Percentiles rank a stretch among this genome's conserved stretches.
Conservation (phyloP, 495 filamentous ascomycete species). For the Aspergillus leporis region DNA sequence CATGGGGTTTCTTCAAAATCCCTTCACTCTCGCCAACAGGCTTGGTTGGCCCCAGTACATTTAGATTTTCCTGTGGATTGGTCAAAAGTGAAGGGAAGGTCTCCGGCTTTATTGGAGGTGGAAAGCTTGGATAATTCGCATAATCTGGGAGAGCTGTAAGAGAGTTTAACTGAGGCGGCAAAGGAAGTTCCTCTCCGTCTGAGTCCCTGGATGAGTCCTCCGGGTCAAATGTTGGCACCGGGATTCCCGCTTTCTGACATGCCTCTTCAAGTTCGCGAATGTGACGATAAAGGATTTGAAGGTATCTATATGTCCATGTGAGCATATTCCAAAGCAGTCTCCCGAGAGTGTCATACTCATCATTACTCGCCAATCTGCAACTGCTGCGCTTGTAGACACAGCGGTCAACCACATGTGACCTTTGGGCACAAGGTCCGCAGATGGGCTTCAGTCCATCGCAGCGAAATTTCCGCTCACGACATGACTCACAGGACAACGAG, state of each 20-base stretch:
- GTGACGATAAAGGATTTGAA: conserved; percentile 36
- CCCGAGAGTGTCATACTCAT: conserved; percentile 22
- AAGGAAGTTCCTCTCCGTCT: conserved; percentile 8
- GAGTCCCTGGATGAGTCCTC: conserved; percentile 4
- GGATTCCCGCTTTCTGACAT: conserved; percentile 32
- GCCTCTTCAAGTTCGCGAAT: conserved; percentile 39
- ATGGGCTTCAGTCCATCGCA: conserved; percentile 48
- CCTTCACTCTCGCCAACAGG: background rate
- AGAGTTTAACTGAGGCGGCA: background rate
- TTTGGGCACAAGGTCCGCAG: conserved; percentile 42
- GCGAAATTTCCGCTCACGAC: conserved; percentile 41
- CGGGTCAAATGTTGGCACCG: conserved; percentile 16
- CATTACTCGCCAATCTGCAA: conserved; percentile 39
- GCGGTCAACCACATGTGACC: conserved; percentile 32
- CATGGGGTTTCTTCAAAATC: conserved; percentile 27
- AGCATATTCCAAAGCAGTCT: background rate
- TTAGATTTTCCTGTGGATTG: background rate
- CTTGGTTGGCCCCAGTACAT: background rate
- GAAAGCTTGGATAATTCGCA: background rate
- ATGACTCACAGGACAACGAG: conserved; percentile 40
- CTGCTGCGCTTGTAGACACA: conserved; percentile 39
- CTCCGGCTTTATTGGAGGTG: background rate
- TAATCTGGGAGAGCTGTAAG: background rate
- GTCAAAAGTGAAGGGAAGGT: background rate
- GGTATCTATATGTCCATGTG: conserved; percentile 23